Evolutionary conservation across 1,284 basidiomycete genomes (phyloP).

Genomic region (Cystobasidium slooffiae): DNA sequence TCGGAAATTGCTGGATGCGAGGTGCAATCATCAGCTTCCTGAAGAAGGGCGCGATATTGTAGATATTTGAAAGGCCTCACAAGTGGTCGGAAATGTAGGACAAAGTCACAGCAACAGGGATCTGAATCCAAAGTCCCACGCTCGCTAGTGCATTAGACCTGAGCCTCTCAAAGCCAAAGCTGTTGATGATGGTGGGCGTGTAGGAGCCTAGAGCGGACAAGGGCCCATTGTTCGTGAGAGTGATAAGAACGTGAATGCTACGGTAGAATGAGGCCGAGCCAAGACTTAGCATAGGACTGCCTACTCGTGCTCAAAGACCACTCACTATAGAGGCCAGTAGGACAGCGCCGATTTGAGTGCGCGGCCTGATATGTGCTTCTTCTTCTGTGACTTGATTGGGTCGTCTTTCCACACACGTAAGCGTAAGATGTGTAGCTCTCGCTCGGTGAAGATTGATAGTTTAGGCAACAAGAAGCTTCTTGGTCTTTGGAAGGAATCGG

Average conservation of each 20-base stretch:
- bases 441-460: constrained; percentile 49
- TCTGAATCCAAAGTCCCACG: constrained; percentile 54
- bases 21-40: background rate
- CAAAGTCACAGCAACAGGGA: constrained; percentile 48
- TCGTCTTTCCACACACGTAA: constrained; percentile 54
- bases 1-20: constrained; percentile 47
- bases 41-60: background rate
- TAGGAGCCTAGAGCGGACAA: constrained; percentile 53
- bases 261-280: constrained; percentile 48
- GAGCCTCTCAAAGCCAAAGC: constrained; percentile 53
- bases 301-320: background rate
- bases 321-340: constrained; percentile 48
- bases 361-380: constrained; percentile 46
- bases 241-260: constrained; percentile 54
- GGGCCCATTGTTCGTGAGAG: constrained; percentile 53
- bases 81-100: constrained; percentile 51
- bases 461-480: constrained; percentile 57
- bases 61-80: constrained; percentile 22
- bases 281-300: background rate
- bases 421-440: constrained; percentile 54
- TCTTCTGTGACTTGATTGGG: constrained; percentile 53
- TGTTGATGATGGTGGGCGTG: constrained; percentile 53
- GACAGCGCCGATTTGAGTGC: constrained; percentile 51
- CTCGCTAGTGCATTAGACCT: constrained; percentile 52
- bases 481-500: constrained; percentile 50